Conservation (phyloP, 495 filamentous ascomycete species). For the Aspergillus homomorphus region DNA sequence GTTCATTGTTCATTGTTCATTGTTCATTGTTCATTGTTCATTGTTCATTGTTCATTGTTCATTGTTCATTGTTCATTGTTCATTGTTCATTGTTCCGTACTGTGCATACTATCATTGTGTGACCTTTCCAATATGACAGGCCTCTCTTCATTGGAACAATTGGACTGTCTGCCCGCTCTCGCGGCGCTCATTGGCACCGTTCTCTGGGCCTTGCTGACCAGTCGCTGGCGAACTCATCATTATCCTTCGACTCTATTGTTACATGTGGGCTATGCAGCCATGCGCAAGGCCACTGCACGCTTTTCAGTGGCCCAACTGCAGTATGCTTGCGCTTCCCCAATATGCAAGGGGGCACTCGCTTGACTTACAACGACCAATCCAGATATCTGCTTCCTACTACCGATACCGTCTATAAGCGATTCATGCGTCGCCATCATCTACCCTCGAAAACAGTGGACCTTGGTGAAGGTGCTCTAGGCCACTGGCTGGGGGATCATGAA, state of each 20-base stretch:
- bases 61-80: too few species aligned
- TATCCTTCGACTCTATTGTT: constrained; percentile 35
- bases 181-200: constrained; percentile 27
- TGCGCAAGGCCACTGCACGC: constrained; percentile 34
- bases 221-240: constrained; percentile 32
- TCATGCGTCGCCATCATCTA: constrained; percentile 39
- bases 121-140: not conserved
- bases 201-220: constrained; percentile 32
- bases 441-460: constrained; percentile 47
- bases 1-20: too few species aligned
- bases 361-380: not conserved
- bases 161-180: constrained; percentile 37
- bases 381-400: constrained; percentile 36
- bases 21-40: too few species aligned
- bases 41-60: too few species aligned
- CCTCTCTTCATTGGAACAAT: constrained; percentile 31
- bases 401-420: constrained; percentile 47
- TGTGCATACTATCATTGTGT: not conserved
- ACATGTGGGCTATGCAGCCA: constrained; percentile 39
- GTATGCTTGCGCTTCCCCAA: constrained; percentile 11
- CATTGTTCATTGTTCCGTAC: not conserved
- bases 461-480: constrained; percentile 50
- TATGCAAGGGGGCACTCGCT: not conserved
- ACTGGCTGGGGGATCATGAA: constrained; percentile 54
- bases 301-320: constrained; percentile 35